Evolutionary conservation across 1,284 basidiomycete genomes (phyloP).

Genomic region (Ceratobasidium sp.): DNA sequence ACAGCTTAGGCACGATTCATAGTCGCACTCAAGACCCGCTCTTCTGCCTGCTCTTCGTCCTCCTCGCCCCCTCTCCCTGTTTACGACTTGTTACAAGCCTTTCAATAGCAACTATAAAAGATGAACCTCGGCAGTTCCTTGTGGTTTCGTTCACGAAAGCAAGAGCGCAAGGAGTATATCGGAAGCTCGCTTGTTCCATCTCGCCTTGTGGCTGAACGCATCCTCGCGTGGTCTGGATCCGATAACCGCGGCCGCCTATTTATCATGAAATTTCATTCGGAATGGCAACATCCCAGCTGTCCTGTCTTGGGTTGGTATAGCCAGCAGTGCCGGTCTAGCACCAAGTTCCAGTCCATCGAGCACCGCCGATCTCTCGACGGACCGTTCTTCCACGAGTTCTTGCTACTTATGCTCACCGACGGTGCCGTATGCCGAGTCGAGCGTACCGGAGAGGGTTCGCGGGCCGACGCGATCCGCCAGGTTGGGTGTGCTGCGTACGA

Average conservation of each 20-base stretch:
- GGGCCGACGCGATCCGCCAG: background rate
- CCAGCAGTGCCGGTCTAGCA: background rate
- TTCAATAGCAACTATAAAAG: too few relatives aligned
- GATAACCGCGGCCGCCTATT: background rate
- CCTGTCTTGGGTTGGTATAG: background rate
- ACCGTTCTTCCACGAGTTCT: slow-evolving; percentile 9
- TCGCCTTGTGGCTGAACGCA: too few relatives aligned
- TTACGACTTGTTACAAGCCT: too few relatives aligned
- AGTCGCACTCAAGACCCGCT: too few relatives aligned
- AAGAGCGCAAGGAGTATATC: too few relatives aligned
- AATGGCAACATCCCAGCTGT: slow-evolving; percentile 2
- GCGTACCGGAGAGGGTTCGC: slow-evolving; percentile 14
- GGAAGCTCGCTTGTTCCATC: too few relatives aligned
- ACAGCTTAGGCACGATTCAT: too few relatives aligned
- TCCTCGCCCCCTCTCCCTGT: too few relatives aligned
- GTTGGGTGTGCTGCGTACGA: background rate
- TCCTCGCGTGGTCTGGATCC: too few relatives aligned
- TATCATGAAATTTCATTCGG: background rate
- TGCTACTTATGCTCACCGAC: background rate
- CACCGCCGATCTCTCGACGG: background rate
- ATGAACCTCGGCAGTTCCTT: too few relatives aligned
- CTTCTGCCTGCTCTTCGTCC: too few relatives aligned
- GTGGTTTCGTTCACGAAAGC: too few relatives aligned
- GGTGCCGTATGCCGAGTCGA: background rate
- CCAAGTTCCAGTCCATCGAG: background rate